These are phyloP conservation scores for Lineolata rhizophorae DNA, from an alignment of 495 filamentous ascomycete genomes.

Conservation along the genomic window DNA sequence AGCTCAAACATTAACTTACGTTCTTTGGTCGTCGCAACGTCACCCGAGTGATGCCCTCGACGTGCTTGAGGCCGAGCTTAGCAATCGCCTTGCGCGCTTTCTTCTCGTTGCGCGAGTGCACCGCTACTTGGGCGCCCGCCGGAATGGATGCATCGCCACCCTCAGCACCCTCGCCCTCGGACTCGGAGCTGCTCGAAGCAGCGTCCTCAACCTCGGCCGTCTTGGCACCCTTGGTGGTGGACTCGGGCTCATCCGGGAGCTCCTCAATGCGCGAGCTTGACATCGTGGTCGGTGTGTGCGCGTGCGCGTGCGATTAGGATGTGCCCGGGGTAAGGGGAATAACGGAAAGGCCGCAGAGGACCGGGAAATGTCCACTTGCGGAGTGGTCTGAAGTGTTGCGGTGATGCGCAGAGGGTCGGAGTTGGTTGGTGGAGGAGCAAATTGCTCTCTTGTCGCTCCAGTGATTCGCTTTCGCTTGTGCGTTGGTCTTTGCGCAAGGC, in stretches of 20 bases:
- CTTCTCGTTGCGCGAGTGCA: constrained; percentile 99
- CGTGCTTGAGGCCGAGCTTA: constrained; percentile 90
- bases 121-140: constrained; percentile 63
- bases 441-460: too few species aligned
- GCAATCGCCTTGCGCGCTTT: constrained; percentile 97
- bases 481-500: too few species aligned
- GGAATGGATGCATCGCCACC: constrained; percentile 45
- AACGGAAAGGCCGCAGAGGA: too few species aligned
- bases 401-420: too few species aligned
- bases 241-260: constrained; percentile 78
- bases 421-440: too few species aligned
- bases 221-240: too few species aligned
- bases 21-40: constrained; percentile 96
- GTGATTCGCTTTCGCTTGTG: too few species aligned
- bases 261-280: constrained; percentile 96
- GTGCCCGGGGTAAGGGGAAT: too few species aligned
- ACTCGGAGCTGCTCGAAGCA: constrained; percentile 51
- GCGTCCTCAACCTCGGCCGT: constrained; percentile 53
- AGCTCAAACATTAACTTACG: constrained; percentile 35
- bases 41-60: constrained; percentile 92
- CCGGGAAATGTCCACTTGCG: too few species aligned
- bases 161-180: constrained; percentile 29
- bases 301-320: too few species aligned
- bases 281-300: constrained; percentile 44
- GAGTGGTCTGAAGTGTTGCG: too few species aligned